Evolutionary conservation across 257 asterid genomes (phyloP).

Genomic region (Solanum boliviense): DNA sequence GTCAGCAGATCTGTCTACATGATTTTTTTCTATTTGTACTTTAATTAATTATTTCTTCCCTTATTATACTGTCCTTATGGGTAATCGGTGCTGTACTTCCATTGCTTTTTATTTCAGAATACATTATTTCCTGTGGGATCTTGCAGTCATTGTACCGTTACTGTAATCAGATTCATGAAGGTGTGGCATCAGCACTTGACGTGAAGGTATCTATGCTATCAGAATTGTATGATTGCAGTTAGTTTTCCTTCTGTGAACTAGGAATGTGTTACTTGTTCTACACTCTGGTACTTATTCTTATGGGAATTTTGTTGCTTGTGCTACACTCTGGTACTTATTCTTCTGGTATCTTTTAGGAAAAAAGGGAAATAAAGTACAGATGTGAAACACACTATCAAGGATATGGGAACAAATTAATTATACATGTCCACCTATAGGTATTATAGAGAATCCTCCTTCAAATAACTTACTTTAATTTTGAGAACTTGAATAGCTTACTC

Average conservation of each 20-base stretch:
- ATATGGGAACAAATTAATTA: background rate
- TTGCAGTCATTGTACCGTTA: background rate
- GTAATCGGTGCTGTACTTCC: background rate
- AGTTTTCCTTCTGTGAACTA: background rate
- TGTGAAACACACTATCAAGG: background rate
- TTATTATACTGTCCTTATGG: background rate
- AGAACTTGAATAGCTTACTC: background rate
- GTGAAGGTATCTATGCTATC: background rate
- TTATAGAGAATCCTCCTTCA: background rate
- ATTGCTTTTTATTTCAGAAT: background rate
- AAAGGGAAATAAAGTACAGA: background rate
- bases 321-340: background rate
- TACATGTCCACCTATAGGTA: background rate
- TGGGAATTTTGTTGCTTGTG: background rate
- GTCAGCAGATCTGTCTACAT: background rate
- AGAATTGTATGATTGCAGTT: background rate
- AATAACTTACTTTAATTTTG: background rate
- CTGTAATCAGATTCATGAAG: background rate
- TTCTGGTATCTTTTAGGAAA: background rate
- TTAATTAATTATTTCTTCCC: background rate
- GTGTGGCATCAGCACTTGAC: background rate
- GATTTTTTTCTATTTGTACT: background rate
- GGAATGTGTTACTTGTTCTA: background rate
- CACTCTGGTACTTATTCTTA: background rate
- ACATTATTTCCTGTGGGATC: background rate